Base-by-base conservation (phyloP, 495 filamentous ascomycete genomes). In the Penicillium flavigenum region DNA sequence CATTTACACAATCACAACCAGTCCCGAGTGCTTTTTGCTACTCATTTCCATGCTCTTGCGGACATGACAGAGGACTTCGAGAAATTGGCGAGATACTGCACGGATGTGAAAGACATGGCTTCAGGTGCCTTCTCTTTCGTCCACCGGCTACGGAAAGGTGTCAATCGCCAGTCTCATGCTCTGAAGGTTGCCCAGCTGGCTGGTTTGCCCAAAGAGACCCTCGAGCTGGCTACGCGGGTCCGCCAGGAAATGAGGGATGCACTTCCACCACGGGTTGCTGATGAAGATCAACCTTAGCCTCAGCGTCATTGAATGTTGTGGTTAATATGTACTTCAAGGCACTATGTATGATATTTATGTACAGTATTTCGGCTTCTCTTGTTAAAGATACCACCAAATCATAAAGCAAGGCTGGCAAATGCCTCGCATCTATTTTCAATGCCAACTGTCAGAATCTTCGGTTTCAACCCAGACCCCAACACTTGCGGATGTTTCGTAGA, bases 121-220 rank as follows among this genome's bases (percentile, higher is more conserved):
- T 64, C 81, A 51, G 75, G 88, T 49, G 72, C 78, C 0, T 98
- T 96, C 65, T 86, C 86, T n/a, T 98, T 92, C 74, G 80, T 93
- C 36, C 91, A 98, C 71, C 86, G 81, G 60, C 68, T 98, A 60
- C 80, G 85, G 43, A 84, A 80, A 67, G 94, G 94, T 1, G 86
- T 95, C 50, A 98, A 98, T 75, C 83, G 84, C 34, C 74, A 88
- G 58, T 92, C 87, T 43, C 95, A 98, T 74, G 94, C 94, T 24
- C 68, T 98, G 45, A 97, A 95, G 65, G 94, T 98, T 10, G 95
- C 95, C 14, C 81, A 84, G 51, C 70, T 98, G 58, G 95, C 94
- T 12, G 92, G 91, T 10, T 55, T 91, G 49, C 87, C 87, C 5
- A 80, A 79, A 50, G 71, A 77, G 36, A 83, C 83, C 2, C 80